Percentiles rank a stretch among this genome's conserved stretches.
Evolutionary conservation across 192 early-diverging fungal species (phyloP).

Genomic region (Coemansia sp.): DNA sequence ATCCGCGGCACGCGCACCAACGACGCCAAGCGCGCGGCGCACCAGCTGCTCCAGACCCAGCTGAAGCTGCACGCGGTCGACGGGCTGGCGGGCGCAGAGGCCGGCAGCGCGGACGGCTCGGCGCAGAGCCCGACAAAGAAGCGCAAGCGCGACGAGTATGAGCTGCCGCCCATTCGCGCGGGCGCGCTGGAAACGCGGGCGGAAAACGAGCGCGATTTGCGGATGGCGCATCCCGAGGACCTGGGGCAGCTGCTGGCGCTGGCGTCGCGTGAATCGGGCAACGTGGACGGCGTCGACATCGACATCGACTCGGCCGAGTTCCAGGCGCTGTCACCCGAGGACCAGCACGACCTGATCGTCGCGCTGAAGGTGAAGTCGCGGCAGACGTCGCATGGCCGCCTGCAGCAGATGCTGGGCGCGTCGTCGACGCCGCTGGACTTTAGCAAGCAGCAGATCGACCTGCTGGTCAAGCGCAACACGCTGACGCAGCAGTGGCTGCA

Average conservation of each 20-base stretch:
- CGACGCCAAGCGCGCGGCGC: slow-evolving; percentile 71
- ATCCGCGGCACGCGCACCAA: slow-evolving; percentile 31
- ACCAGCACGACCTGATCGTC: slow-evolving; percentile 93
- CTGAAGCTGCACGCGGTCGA: slow-evolving; percentile 69
- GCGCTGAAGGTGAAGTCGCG: slow-evolving; percentile 81
- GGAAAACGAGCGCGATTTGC: slow-evolving; percentile 32
- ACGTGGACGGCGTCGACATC: slow-evolving; percentile 52
- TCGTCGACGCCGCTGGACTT: slow-evolving; percentile 84
- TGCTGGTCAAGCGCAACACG: slow-evolving; percentile 77
- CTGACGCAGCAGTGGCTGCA: slow-evolving; percentile 76
- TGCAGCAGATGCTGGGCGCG: slow-evolving; percentile 68
- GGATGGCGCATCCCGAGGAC: slow-evolving; percentile 50
- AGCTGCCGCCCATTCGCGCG: slow-evolving; percentile 32
- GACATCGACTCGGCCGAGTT: slow-evolving; percentile 82
- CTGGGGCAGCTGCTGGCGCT: slow-evolving; percentile 33
- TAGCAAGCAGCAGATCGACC: slow-evolving; percentile 83
- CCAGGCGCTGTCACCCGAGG: slow-evolving; percentile 68
- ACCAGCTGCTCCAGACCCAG: slow-evolving; percentile 78
- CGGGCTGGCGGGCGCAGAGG: not conserved
- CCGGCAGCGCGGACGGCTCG: not conserved
- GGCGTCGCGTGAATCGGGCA: slow-evolving; percentile 43
- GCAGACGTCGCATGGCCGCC: slow-evolving; percentile 68
- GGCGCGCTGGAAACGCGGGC: slow-evolving; percentile 27
- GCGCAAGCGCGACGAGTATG: slow-evolving; percentile 55
- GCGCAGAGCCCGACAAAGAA: slow-evolving; percentile 34